Base-by-base conservation (phyloP, 148 eudicot genomes). In the Amaranthus palmeri region DNA sequence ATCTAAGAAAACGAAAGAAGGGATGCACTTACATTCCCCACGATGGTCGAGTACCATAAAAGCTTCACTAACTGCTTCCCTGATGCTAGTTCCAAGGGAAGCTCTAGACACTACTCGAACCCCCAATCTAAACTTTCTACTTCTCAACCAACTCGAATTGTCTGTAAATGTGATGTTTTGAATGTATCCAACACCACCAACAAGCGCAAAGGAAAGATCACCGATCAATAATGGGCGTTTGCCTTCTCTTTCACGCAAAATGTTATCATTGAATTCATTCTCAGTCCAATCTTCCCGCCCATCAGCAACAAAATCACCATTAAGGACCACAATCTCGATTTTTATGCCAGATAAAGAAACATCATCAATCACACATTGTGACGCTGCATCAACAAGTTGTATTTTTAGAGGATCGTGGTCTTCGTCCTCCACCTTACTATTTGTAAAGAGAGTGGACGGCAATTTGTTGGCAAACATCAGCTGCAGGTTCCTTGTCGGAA, bases 81-180 rank as follows among this genome's bases (percentile, higher is more conserved):
- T 87, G 15, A 93, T 81, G 51, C 70, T 78, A 25, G 45, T 53
- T 47, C 77, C 88, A 73, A 46, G 17, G 10, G 83, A 74, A 51
- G n/a, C 66, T 44, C 71, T 65, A 49, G 79, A 76, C 64, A 79
- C 77, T 62, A 67, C 67, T 73, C 83, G 86, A 13, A 85, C 87
- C 42, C 92, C 97, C 61, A 92, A 70, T 72, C 87, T 82, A 78
- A 92, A 92, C 70, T 73, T 90, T 65, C 96, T 61, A 64, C 93
- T 82, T 69, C 91, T 85, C 10, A 84, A 78, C 98, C 98, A 93
- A 78, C 96, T 89, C 13, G 98, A 93, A 63, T 93, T 93, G 75
- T 91, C 97, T 2, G 96, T 86, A 49, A 93, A 87, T 71, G 65
- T 43, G 36, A 86, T 71, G 43, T 83, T 82, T 6, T 78, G 79